Percentiles rank a stretch among this genome's conserved stretches.
phyloP scores from a whole-genome alignment of 352 stramenopile species.

The Nothophytophthora sp. region DNA sequence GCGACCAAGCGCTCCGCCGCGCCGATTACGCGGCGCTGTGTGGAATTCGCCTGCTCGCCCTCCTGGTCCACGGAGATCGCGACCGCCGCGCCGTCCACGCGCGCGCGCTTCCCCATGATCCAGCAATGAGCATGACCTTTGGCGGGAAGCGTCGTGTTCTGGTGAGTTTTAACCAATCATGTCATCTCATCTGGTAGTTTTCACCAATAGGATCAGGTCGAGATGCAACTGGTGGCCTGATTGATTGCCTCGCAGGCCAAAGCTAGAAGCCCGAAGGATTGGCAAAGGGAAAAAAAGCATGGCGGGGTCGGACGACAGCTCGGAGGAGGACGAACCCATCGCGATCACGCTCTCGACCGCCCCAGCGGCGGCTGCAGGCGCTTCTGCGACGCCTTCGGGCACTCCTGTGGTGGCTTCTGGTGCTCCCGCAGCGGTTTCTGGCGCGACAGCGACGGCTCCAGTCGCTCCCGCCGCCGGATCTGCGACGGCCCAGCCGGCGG shows the following conservation, averaged over 20 bases:
- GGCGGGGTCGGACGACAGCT: slow-evolving; percentile 65
- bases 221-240: no score
- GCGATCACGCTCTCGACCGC: slow-evolving; percentile 12
- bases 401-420: neutral
- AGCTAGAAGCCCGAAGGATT: no score
- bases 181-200: neutral
- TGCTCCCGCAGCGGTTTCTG: neutral
- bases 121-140: neutral
- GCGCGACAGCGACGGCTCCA: neutral
- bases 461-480: neutral
- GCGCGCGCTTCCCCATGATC: slow-evolving; percentile 5
- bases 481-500: neutral
- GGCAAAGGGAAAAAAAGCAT: no score
- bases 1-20: slow-evolving; percentile 1
- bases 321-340: slow-evolving; percentile 87
- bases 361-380: slow-evolving; percentile 2
- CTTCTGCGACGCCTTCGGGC: no score
- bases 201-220: slow-evolving; percentile 10
- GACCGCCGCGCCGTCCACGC: slow-evolving; percentile 6
- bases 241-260: no score
- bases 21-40: neutral
- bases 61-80: slow-evolving; percentile 10
- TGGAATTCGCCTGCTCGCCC: neutral
- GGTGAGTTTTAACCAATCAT: neutral
- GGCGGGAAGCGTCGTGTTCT: neutral